Conservation (phyloP, 2,329 filamentous ascomycete species). For the Ophiostoma himal-ulmi region DNA sequence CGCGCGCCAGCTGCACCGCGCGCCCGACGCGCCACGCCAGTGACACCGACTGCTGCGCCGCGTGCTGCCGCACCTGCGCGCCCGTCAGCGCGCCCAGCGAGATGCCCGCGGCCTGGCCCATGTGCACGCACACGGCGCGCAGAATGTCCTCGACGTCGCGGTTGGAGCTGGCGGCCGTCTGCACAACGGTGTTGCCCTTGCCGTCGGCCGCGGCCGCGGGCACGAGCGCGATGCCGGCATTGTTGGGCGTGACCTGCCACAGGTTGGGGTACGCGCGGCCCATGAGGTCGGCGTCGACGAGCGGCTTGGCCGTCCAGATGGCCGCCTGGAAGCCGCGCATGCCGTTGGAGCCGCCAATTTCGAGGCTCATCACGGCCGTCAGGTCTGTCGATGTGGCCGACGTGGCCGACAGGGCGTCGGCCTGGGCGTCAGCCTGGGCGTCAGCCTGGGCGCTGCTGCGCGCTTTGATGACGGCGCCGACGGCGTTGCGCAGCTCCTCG, state of each 20-base stretch:
- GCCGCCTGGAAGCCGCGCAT: slow-evolving; percentile 5
- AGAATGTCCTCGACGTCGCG: slow-evolving; percentile 3
- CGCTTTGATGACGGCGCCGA: background rate
- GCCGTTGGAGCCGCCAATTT: background rate
- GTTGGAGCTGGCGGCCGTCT: background rate
- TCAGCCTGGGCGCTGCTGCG: too few relatives aligned
- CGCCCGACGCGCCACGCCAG: background rate
- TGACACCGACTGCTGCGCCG: background rate
- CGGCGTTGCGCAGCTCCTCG: background rate
- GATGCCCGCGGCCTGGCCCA: background rate
- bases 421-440: too few relatives aligned
- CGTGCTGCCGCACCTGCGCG: background rate
- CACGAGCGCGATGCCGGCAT: background rate
- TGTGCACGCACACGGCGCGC: background rate
- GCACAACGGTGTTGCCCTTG: background rate
- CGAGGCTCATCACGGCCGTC: background rate
- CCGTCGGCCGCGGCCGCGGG: background rate
- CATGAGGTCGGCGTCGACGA: background rate
- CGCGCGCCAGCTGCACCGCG: background rate
- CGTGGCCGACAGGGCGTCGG: too few relatives aligned
- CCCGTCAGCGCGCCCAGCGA: background rate
- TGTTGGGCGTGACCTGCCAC: background rate
- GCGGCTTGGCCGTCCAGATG: background rate
- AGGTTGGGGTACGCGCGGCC: background rate
- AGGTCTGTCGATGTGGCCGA: background rate